Conservation (phyloP, 495 filamentous ascomycete genomes). For the Cercophora sp. region DNA sequence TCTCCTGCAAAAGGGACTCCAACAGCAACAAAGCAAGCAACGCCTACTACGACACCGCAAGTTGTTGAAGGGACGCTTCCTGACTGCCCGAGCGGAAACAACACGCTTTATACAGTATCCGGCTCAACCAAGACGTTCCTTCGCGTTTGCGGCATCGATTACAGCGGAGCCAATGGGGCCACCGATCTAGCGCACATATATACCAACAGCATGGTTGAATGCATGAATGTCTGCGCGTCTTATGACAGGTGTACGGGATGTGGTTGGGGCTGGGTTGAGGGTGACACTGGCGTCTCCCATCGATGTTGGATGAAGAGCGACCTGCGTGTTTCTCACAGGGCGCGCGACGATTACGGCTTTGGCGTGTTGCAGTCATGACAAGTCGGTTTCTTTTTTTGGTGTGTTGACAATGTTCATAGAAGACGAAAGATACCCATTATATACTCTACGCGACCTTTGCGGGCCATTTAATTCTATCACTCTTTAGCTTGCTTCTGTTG, state of each 20-base stretch:
- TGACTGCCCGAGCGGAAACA: constrained; percentile 43
- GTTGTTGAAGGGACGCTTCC: no score
- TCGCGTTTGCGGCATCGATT: constrained; percentile 44
- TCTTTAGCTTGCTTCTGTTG: no score
- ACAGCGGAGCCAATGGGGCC: constrained; percentile 31
- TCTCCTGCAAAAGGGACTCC: constrained; percentile 6
- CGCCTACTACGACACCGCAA: no score
- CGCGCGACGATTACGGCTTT: constrained; percentile 39
- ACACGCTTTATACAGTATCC: constrained; percentile 40
- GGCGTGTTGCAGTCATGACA: constrained; percentile 29
- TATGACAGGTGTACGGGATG: constrained; percentile 38
- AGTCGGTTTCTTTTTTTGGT: neutral
- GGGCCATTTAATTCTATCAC: no score
- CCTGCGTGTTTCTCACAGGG: constrained; percentile 30
- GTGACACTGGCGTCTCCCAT: constrained; percentile 31
- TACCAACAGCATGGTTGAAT: constrained; percentile 40
- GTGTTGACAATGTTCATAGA: neutral
- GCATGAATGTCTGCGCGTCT: constrained; percentile 42
- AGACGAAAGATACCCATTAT: constrained; percentile 9
- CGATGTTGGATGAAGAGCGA: constrained; percentile 44
- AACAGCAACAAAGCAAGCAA: no score
- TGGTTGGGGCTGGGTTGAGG: constrained; percentile 39
- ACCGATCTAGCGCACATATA: constrained; percentile 34
- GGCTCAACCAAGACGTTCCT: constrained; percentile 39
- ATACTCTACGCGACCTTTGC: no score